Evolutionary conservation across 2,329 filamentous ascomycete species (phyloP).

Genomic region (Monosporascus sp.): DNA sequence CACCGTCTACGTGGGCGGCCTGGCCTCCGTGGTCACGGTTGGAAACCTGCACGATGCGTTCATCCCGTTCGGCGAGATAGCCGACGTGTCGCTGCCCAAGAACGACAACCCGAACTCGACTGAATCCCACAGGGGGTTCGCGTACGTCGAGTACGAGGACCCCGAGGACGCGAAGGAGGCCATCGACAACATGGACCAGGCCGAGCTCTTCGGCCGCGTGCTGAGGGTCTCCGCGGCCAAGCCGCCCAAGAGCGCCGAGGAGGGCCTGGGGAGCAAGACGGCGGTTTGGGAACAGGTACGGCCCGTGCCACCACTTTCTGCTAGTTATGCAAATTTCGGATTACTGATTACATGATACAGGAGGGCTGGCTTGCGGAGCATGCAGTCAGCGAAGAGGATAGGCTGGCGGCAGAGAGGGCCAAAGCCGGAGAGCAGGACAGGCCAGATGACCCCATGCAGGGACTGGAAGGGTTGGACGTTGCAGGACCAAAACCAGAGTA

Average conservation of each 20-base stretch:
- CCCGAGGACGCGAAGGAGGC: constrained; percentile 84
- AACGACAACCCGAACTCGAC: constrained; percentile 74
- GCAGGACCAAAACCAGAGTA: constrained; percentile 81
- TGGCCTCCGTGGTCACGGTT: constrained; percentile 71
- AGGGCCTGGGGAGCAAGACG: constrained; percentile 86
- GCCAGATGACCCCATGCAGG: constrained; percentile 87
- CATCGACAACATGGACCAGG: constrained; percentile 98
- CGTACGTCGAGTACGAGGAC: constrained; percentile 91
- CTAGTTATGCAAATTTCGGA: not conserved
- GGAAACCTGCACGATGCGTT: constrained; percentile 83
- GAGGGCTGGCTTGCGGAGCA: constrained; percentile 91
- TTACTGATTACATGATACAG: constrained; percentile 41
- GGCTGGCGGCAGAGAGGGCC: constrained; percentile 50
- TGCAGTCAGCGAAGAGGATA: constrained; percentile 77
- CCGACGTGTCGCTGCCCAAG: constrained; percentile 85
- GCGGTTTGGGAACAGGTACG: constrained; percentile 95
- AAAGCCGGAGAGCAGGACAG: constrained; percentile 46
- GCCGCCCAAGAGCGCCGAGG: constrained; percentile 79
- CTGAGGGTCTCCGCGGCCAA: constrained; percentile 92
- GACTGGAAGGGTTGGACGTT: constrained; percentile 86
- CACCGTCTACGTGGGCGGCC: constrained; percentile 87
- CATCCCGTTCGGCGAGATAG: constrained; percentile 93
- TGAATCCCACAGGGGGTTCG: constrained; percentile 85
- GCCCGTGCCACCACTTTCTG: constrained; percentile 9
- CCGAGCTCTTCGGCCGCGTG: constrained; percentile 86